Evolutionary conservation across 495 filamentous ascomycete genomes (phyloP).

Genomic region (Parathielavia hyrcaniae): DNA sequence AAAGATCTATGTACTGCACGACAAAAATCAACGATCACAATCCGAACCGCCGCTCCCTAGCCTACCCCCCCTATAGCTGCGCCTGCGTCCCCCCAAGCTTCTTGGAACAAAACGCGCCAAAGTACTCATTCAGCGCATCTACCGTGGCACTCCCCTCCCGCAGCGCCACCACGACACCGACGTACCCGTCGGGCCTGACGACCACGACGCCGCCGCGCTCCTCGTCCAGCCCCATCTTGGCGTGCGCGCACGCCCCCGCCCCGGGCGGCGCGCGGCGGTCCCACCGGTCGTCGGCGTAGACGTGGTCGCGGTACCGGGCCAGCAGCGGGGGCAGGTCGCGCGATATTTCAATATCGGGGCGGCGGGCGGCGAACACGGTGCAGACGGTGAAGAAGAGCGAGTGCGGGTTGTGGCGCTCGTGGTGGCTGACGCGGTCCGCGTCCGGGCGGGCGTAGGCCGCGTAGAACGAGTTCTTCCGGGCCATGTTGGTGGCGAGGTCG

Average conservation of each 20-base stretch:
- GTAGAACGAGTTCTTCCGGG: constrained; percentile 63
- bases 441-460: constrained; percentile 56
- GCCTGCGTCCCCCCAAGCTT: constrained; percentile 27
- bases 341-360: constrained; percentile 58
- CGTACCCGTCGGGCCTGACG: constrained; percentile 79
- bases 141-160: constrained; percentile 70
- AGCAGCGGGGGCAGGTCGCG: constrained; percentile 60
- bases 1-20: not conserved
- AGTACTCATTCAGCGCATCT: constrained; percentile 78
- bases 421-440: constrained; percentile 59
- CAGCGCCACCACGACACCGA: constrained; percentile 66
- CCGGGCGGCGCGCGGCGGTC: constrained; percentile 63
- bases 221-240: constrained; percentile 74
- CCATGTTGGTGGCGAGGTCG: constrained; percentile 60
- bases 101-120: constrained; percentile 57
- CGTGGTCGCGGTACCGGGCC: constrained; percentile 68
- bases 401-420: constrained; percentile 78
- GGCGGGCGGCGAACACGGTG: constrained; percentile 60
- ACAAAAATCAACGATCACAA: not conserved
- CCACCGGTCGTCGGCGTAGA: constrained; percentile 82
- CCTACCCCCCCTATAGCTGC: constrained; percentile 16
- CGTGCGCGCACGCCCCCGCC: constrained; percentile 67
- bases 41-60: not conserved
- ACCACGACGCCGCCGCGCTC: constrained; percentile 72
- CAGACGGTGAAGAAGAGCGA: constrained; percentile 72